Conservation (phyloP, 2,329 filamentous ascomycete species). For the Nemania diffusa region DNA sequence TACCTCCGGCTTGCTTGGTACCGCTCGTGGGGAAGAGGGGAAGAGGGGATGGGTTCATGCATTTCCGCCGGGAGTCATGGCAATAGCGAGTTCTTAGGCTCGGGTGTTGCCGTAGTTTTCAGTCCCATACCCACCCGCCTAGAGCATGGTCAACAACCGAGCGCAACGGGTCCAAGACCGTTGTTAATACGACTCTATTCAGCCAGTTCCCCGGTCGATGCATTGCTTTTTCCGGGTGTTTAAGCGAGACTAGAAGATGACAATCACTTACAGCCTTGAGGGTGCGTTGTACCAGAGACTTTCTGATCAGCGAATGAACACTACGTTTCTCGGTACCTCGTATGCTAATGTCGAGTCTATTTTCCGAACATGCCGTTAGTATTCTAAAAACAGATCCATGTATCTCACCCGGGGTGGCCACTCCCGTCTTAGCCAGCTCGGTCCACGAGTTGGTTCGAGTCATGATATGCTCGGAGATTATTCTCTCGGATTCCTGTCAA, state of each 20-base stretch:
- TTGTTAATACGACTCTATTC: slow-evolving; percentile 10
- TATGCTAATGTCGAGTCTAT: background rate
- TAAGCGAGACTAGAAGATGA: slow-evolving; percentile 17
- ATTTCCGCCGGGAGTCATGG: slow-evolving; percentile 12
- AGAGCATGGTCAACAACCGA: slow-evolving; percentile 8
- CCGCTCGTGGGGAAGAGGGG: slow-evolving; percentile 4
- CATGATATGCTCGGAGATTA: slow-evolving; percentile 35
- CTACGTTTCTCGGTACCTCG: background rate
- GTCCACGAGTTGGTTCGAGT: slow-evolving; percentile 36
- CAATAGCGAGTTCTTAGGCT: slow-evolving; percentile 9
- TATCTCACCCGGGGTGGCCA: background rate
- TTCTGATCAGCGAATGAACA: background rate
- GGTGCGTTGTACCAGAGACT: background rate
- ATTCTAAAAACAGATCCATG: background rate
- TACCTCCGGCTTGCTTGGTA: slow-evolving; percentile 12
- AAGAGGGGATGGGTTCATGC: slow-evolving; percentile 8
- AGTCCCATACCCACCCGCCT: background rate
- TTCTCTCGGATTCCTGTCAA: slow-evolving; percentile 39
- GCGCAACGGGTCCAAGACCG: background rate
- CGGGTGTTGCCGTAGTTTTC: slow-evolving; percentile 4
- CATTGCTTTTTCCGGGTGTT: background rate
- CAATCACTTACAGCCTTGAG: slow-evolving; percentile 15
- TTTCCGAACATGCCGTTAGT: background rate
- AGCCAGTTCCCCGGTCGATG: background rate
- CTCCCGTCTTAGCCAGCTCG: slow-evolving; percentile 28